These are phyloP conservation scores for Psidium friedrichsthalianum DNA, from an alignment of 345 rosid genomes.

Conservation along the genomic window DNA sequence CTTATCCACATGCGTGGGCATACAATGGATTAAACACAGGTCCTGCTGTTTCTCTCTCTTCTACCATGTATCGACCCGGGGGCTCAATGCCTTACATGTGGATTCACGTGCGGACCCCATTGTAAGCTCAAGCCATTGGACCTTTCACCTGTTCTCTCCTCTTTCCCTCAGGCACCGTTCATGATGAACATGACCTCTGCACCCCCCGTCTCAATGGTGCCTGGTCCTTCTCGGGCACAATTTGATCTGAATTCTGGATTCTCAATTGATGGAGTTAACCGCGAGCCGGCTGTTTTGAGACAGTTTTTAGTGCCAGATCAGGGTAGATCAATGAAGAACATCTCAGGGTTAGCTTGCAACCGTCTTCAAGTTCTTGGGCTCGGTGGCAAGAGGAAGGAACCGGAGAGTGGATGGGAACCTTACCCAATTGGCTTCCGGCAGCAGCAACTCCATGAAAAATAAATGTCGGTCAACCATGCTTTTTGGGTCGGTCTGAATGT, in stretches of 20 bases:
- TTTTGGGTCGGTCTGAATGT: not conserved
- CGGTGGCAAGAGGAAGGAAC: conserved; percentile 80
- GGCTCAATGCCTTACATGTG: conserved; percentile 62
- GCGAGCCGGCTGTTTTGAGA: conserved; percentile 41
- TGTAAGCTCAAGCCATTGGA: conserved; percentile 51
- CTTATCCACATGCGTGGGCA: conserved; percentile 44
- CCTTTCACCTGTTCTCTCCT: conserved; percentile 34
- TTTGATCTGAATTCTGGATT: conserved; percentile 67
- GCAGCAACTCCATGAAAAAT: conserved; percentile 76
- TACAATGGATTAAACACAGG: conserved; percentile 42
- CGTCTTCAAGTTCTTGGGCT: conserved; percentile 46
- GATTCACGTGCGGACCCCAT: conserved; percentile 61
- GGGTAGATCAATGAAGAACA: conserved; percentile 43
- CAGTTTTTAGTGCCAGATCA: conserved; percentile 54
- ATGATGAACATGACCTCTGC: conserved; percentile 50
- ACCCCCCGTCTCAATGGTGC: conserved; percentile 31
- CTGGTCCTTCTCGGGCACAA: conserved; percentile 41
- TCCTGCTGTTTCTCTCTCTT: conserved; percentile 41
- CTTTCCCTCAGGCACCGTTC: conserved; percentile 49
- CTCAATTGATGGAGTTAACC: conserved; percentile 45
- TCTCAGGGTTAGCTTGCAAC: conserved; percentile 35
- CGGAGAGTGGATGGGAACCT: conserved; percentile 65
- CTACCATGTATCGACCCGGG: conserved; percentile 50
- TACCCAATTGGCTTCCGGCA: conserved; percentile 26
- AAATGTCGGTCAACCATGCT: not conserved